Evolutionary conservation across 2,329 filamentous ascomycete species (phyloP).

Genomic region (Aspergillus candidus): DNA sequence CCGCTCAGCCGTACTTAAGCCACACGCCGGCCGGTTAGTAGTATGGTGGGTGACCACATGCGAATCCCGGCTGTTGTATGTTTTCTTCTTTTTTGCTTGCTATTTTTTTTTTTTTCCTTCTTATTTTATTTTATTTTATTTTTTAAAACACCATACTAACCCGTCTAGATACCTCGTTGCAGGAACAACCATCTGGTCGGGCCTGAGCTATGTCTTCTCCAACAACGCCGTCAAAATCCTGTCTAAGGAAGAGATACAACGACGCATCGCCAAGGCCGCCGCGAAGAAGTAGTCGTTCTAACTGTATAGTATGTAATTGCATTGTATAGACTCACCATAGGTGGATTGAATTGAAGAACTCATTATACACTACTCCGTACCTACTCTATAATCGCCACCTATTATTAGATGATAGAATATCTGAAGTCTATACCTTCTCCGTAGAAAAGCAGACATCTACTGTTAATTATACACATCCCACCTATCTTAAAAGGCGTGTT

Average conservation of each 20-base stretch:
- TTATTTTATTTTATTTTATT: neutral
- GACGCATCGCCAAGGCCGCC: conserved; percentile 27
- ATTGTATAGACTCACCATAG: neutral
- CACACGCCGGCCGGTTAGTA: conserved; percentile 45
- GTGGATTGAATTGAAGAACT: too few species aligned
- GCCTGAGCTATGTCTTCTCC: conserved; percentile 81
- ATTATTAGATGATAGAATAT: too few species aligned
- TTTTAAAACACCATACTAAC: conserved; percentile 6
- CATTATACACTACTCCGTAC: too few species aligned
- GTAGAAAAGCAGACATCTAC: conserved; percentile 12
- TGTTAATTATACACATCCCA: conserved; percentile 5
- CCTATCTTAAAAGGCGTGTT: too few species aligned
- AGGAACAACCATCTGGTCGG: conserved; percentile 86
- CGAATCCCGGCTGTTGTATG: conserved; percentile 43
- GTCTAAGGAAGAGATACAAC: conserved; percentile 38
- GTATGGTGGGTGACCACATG: conserved; percentile 46
- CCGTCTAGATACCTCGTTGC: conserved; percentile 70
- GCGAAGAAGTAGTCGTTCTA: conserved; percentile 19
- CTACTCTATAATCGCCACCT: too few species aligned
- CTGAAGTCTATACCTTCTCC: too few species aligned
- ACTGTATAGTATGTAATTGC: conserved; percentile 1
- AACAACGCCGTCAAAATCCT: conserved; percentile 91
- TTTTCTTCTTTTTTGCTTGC: conserved; percentile 23
- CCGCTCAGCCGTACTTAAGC: conserved; percentile 46
- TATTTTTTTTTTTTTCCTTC: conserved; percentile 6